Base-by-base conservation (phyloP, 1,139 yeast species). In the Citeromyces hawaiiensis region DNA sequence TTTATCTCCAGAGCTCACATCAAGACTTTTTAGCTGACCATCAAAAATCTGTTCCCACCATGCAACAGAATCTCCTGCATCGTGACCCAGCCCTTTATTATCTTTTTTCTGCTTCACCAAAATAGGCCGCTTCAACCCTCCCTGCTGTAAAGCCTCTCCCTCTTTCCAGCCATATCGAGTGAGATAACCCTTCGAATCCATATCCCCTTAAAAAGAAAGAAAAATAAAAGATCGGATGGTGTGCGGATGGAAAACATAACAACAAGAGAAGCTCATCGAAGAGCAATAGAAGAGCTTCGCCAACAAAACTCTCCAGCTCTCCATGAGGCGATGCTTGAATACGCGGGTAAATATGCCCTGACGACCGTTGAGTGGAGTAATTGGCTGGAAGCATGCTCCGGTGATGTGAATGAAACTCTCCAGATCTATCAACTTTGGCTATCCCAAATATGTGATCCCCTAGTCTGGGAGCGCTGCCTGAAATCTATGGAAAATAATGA, bases 21-120 rank as follows among this genome's bases (percentile, higher is more conserved):
- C 88, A 38, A 91, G 57, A 16, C 75, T 72, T 54, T 85, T 85
- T 46, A 91, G 68, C 50, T 87, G 96, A 1, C 96, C 96, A 57
- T 91, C 97, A 60, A 91, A 91, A 38, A 88, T 65, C 48, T 82
- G 70, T 49, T 91, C 97, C 98, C 98, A 91, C 98, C 98, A 91
- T 40, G 85, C 81, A 51, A 87, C 96, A 16, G 80, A 78, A 42
- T 77, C 82, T 39, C 68, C 68, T 10, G 70, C 60, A 45, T 72
- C 80, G 51, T 80, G 80, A 0, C 95, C 95, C 36, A 91, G 66
- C 3, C 98, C 98, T 53, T 86, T 86, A 43, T 78, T 80, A 54
- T 91, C 96, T 49, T 77, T 78, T 60, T 91, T 87, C 53, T 91
- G 96, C 48, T 81, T 81, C 38, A 91, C 96, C 45, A 91, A 61